Percentiles rank a stretch among this genome's conserved stretches.
Evolutionary conservation across 129 eudicot species (phyloP).

Genomic region (Heracleum sosnowskyi): DNA sequence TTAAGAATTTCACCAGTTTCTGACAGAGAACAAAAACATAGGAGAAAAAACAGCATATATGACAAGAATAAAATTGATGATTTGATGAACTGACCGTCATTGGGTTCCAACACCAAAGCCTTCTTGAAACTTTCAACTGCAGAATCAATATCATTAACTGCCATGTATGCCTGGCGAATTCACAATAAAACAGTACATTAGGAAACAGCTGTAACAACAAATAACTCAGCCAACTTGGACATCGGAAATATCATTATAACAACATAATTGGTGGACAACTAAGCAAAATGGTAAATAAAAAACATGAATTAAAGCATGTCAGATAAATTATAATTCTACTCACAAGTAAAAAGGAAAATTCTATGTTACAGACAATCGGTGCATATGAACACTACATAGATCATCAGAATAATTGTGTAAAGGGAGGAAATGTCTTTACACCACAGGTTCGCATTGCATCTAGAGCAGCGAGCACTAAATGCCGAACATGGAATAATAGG

Average conservation of each 20-base stretch:
- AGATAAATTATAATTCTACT: neutral
- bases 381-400: neutral
- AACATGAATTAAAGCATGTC: neutral
- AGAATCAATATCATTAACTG: conserved; percentile 72
- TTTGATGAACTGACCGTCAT: conserved; percentile 46
- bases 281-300: neutral
- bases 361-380: neutral
- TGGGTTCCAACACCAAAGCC: conserved; percentile 77
- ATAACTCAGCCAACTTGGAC: neutral
- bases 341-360: neutral
- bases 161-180: conserved; percentile 61
- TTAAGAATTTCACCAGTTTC: neutral
- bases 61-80: neutral
- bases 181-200: neutral
- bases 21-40: neutral
- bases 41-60: neutral
- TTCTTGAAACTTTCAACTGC: conserved; percentile 73
- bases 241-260: neutral
- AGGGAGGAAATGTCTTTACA: neutral
- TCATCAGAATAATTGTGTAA: neutral
- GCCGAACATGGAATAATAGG: neutral
- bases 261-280: neutral
- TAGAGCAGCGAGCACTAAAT: too few species aligned
- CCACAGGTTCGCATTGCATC: neutral
- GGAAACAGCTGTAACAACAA: neutral